Percentiles rank a stretch among this genome's conserved stretches.
Evolutionary conservation across 2,329 filamentous ascomycete genomes (phyloP).

Genomic region (Colletotrichum godetiae): DNA sequence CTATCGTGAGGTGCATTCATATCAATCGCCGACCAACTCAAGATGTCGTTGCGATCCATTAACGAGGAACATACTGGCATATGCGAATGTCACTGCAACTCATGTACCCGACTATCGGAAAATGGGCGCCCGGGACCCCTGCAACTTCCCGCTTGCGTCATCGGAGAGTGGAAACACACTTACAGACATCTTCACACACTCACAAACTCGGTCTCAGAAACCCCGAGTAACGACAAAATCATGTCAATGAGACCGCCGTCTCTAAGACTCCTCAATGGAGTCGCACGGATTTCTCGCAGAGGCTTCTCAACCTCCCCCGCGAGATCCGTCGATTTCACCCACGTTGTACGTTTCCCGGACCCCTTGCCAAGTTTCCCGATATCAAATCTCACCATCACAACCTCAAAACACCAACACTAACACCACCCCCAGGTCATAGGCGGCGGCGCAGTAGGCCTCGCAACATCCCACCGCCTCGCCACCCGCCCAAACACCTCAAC

Average conservation of each 20-base stretch:
- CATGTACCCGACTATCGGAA: not conserved
- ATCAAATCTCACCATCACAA: not conserved
- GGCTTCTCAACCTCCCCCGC: constrained; percentile 50
- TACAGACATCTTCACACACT: not conserved
- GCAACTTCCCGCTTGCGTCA: constrained; percentile 21
- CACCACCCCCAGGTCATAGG: constrained; percentile 60
- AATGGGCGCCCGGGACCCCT: not conserved
- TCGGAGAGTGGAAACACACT: constrained; percentile 14
- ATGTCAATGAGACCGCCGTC: constrained; percentile 18
- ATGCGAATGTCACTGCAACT: not conserved
- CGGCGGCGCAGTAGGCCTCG: constrained; percentile 79
- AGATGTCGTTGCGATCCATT: not conserved
- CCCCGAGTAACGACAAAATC: not conserved
- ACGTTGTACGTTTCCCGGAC: constrained; percentile 49
- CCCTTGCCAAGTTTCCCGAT: not conserved
- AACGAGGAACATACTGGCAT: not conserved
- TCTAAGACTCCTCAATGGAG: not conserved
- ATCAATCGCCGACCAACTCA: not conserved
- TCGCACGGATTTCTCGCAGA: not conserved
- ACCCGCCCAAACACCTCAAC: constrained; percentile 72
- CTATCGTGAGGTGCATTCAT: not conserved
- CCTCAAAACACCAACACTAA: not conserved
- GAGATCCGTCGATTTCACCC: constrained; percentile 55
- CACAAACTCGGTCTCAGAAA: not conserved
- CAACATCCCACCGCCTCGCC: constrained; percentile 80